A percentile compares a stretch with the other conserved stretches of the same genome.
phyloP scores from a whole-genome alignment of 768 basidiomycete genomes.

The Tulasnella sp. region DNA sequence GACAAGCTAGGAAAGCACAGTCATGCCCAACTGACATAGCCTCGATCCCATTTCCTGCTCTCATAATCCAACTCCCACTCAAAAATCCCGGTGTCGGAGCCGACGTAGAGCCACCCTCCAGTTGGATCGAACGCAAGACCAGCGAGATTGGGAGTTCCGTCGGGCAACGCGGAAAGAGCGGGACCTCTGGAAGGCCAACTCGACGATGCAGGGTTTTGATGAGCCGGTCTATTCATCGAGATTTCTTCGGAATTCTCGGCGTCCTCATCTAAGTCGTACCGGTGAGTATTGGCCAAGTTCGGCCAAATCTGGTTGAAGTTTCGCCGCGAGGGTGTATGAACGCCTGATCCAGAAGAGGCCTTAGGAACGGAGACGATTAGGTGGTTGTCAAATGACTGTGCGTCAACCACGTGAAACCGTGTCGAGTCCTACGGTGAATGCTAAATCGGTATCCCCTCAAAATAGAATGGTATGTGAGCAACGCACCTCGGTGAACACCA shows the following conservation, averaged over 20 bases:
- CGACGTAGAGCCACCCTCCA: conserved; percentile 36
- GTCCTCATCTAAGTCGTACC: conserved; percentile 14
- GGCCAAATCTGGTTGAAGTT: not conserved
- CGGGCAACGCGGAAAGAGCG: not conserved
- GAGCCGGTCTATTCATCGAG: not conserved
- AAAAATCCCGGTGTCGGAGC: conserved; percentile 34
- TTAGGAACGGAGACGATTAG: conserved; percentile 41
- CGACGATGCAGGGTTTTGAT: not conserved
- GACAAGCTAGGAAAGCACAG: not conserved
- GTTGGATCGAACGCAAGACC: conserved; percentile 36
- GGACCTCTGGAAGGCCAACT: not conserved
- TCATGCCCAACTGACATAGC: conserved; percentile 30
- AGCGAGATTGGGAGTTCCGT: conserved; percentile 22
- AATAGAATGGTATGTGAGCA: not conserved
- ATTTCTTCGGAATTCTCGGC: not conserved
- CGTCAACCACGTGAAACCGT: conserved; percentile 81
- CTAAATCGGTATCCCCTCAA: conserved; percentile 21
- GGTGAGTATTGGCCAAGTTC: not conserved
- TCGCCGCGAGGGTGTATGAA: not conserved
- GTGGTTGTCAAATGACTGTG: conserved; percentile 71
- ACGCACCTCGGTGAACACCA: conserved; percentile 88
- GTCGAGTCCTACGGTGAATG: conserved; percentile 67
- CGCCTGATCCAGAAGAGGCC: not conserved
- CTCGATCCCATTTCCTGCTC: conserved; percentile 19
- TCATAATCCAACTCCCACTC: conserved; percentile 34